These are phyloP conservation scores for Lunasporangiospora selenospora DNA, from an alignment of 192 early-diverging fungal species.

Conservation along the genomic window DNA sequence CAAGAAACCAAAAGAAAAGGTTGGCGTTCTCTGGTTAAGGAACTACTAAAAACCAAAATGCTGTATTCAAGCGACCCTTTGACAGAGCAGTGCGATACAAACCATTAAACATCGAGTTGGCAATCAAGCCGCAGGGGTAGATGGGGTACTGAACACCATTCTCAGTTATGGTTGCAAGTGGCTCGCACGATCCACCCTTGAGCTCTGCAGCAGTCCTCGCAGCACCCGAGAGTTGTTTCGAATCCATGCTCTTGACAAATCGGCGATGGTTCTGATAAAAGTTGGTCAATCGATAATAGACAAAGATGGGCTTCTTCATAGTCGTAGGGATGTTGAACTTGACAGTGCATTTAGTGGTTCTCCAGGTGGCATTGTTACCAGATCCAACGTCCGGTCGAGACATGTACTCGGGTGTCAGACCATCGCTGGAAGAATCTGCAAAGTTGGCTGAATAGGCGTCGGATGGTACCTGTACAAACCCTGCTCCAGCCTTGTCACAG, in stretches of 20 bases:
- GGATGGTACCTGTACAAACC: background rate
- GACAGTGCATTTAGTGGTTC: constrained; percentile 63
- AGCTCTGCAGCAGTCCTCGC: constrained; percentile 41
- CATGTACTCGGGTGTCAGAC: background rate
- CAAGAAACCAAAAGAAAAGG: background rate
- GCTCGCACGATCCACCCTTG: constrained; percentile 60
- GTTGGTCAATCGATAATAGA: constrained; percentile 94
- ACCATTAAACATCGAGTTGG: constrained; percentile 95
- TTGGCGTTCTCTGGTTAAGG: background rate
- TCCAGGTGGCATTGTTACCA: background rate
- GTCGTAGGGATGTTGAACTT: constrained; percentile 65
- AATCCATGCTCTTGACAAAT: constrained; percentile 87
- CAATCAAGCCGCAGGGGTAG: constrained; percentile 96
- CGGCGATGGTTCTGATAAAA: constrained; percentile 98
- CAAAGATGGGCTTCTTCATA: constrained; percentile 75
- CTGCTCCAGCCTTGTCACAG: constrained; percentile 60
- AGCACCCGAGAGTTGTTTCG: constrained; percentile 79
- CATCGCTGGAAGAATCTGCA: background rate
- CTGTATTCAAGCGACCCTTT: background rate
- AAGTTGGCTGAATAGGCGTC: background rate
- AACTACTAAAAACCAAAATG: background rate
- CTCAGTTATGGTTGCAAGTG: constrained; percentile 48
- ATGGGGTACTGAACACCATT: constrained; percentile 56
- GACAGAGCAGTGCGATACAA: background rate
- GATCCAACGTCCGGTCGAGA: background rate